Evolutionary conservation across 2,329 filamentous ascomycete species (phyloP), one percentile per base, ranked within the genome.

Genomic region (Hypoxylon sp.): DNA sequence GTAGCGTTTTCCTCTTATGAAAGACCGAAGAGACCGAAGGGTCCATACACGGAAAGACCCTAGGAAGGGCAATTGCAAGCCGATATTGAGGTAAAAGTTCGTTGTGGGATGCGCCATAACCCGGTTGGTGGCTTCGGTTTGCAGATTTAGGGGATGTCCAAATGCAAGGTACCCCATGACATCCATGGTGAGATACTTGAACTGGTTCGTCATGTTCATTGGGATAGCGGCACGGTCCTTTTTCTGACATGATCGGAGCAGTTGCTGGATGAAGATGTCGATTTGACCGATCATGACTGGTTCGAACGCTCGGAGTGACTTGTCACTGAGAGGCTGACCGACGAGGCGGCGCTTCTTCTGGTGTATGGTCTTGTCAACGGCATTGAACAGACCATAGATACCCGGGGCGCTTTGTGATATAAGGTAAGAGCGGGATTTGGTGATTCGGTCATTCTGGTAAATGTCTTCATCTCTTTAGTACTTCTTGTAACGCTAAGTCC

Each of bases 361-460:
- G n/a, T 69, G 62, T 17, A 66, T 30, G 8, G 31, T 20, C 6
- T 17, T 33, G 50, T 58, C 57, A 17, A 69, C 40, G n/a, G 53
- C 48, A 37, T 51, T 69, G 56, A 65, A 59, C 6, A 69, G 35
- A n/a, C 48, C 46, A 10, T 58, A 58, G 13, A 46, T n/a, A 27
- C 40, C 31, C 6, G 57, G 44, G 5, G 42, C 56, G n/a, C 56
- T 42, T 31, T 59, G 66, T 3, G 66, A 58, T 6, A 53, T 40
- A 22, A 66, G 62, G 48, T 69, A 69, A 10, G n/a, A 51, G 6
- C 42, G 37, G 8, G 61, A 55, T 13, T 69, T 69, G 1, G 57
- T 69, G 30, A 69, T 37, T 8, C 35, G 7, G 20, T 62, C 50
- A 40, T 66, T 69, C 13, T 61, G 62, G 17, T 66, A 69, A 31